Percentiles rank a stretch among this genome's conserved stretches.
Conservation (phyloP, 2,329 filamentous ascomycete genomes). For the Trichoderma koningiopsis region DNA sequence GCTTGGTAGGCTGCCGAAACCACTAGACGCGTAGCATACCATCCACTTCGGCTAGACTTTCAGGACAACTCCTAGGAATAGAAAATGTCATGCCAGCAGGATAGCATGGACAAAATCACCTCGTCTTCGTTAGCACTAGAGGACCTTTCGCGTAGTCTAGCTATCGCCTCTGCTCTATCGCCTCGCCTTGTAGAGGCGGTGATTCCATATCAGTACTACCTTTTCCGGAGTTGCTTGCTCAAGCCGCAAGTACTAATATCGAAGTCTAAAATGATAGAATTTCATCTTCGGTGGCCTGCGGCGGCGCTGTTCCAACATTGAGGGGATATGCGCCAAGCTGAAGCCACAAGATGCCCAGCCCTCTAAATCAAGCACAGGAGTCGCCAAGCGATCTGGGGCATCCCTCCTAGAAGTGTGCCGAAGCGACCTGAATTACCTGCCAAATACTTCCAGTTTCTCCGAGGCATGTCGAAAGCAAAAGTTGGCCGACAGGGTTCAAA, state of each 20-base stretch:
- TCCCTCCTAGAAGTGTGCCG: neutral
- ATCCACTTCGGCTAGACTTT: neutral
- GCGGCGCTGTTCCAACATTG: neutral
- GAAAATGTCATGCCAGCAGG: neutral
- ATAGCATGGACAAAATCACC: neutral
- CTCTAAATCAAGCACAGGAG: neutral
- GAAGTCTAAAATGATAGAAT: neutral
- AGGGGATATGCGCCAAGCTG: neutral
- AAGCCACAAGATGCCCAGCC: neutral
- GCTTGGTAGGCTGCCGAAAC: neutral
- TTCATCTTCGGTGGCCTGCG: neutral
- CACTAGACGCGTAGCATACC: neutral
- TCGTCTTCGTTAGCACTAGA: neutral
- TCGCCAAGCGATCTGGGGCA: constrained; percentile 12
- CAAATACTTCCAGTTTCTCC: constrained; percentile 6
- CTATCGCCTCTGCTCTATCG: neutral
- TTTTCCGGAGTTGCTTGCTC: neutral
- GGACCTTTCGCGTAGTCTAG: constrained; percentile 2
- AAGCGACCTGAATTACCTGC: neutral
- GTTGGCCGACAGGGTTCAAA: neutral
- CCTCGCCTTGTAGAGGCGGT: neutral
- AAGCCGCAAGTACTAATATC: neutral
- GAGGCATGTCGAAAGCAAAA: neutral
- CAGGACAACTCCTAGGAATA: neutral
- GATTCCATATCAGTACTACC: neutral